Evolutionary conservation across 176 grass and related monocot genomes (phyloP), one percentile per base, ranked within the genome.

Genomic region (Coix lacrymajobi): DNA sequence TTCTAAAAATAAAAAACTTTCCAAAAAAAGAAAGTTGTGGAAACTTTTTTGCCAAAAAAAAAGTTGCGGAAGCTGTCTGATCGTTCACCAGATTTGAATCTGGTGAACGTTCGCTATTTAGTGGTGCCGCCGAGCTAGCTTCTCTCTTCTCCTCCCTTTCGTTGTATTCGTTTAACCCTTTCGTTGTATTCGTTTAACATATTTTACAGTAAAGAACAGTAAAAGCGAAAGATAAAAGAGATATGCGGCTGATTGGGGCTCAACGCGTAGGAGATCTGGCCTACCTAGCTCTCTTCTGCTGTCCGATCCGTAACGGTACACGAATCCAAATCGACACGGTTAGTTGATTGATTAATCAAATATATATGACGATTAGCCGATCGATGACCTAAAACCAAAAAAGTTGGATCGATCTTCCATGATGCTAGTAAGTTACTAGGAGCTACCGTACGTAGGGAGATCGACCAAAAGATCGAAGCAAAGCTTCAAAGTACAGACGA

Each of bases 371-470:
- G 25, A 29, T 45, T 15, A 46, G 13, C 8, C 13, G 43, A 48
- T 73, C 70, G 41, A 48, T 29, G 26, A 73, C 44, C 4, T 72
- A 0, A 11, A 51, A 33, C 71, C 51, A 73, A 51, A 73, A 73
- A 51, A 73, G 44, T 9, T 20, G 49, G 44, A 73, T 51, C 44
- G 44, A 73, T 51, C 44, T 51, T 73, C 28, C 16, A 22, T 51
- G 71, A 73, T 73, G 71, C 71, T 73, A n/a, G n/a, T n/a, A 51
- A 51, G 15, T 73, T 73, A 73, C 19, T 31, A 52, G 71, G 45
- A 52, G 14, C 71, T 52, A 72, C 41, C n/a, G 20, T 71, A 41
- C 33, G 22, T 71, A 70, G 12, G 2, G 11, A 69, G 37, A 13
- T 57, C 54, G 3, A 57, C 54, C 54, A 5, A 43, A n/a, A n/a